Evolutionary conservation across 169 alveolate species (phyloP), one percentile per base, ranked within the genome.

Genomic region (Plasmodium adleri): DNA sequence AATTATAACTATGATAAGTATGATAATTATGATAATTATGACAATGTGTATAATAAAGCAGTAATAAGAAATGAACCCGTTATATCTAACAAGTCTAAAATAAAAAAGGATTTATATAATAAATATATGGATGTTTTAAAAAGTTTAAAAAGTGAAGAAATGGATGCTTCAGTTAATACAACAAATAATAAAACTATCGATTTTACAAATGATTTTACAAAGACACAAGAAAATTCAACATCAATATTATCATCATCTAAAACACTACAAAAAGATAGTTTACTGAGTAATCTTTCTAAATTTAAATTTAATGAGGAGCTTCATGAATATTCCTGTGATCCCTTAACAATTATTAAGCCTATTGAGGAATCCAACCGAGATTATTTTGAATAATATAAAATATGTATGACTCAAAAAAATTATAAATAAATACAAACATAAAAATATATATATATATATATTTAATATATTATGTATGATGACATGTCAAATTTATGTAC

Each of bases 151-250:
- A 80, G 90, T 49, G 90, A 80, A 52, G 90, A 80, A 68, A 67
- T 80, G 54, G 90, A 80, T 26, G 90, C 90, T 20, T 80, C 90
- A 32, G 72, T 68, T 45, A 58, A 80, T 62, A 56, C 85, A 54
- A 80, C 52, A 20, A 78, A 66, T 66, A 80, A 80, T 26, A 47
- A 45, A 50, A 80, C 90, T 13, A 80, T 80, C 26, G 90, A 80
- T 43, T 80, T 80, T 8, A 62, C 90, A 20, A 80, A 80, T 47
- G 90, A 80, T 28, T 68, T 67, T 67, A 68, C 85, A 22, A 80
- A 80, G 24, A 56, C 83, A 49, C 90, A 80, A 49, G 90, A 80
- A 24, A 80, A 80, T 80, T 80, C 90, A 15, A 66, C 90, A n/a
- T 80, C 80, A 15, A 54, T 80, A 24, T 80, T 80, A 63, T 80